phyloP scores from a whole-genome alignment of 1,284 basidiomycete genomes.

The Mycena citricolor region DNA sequence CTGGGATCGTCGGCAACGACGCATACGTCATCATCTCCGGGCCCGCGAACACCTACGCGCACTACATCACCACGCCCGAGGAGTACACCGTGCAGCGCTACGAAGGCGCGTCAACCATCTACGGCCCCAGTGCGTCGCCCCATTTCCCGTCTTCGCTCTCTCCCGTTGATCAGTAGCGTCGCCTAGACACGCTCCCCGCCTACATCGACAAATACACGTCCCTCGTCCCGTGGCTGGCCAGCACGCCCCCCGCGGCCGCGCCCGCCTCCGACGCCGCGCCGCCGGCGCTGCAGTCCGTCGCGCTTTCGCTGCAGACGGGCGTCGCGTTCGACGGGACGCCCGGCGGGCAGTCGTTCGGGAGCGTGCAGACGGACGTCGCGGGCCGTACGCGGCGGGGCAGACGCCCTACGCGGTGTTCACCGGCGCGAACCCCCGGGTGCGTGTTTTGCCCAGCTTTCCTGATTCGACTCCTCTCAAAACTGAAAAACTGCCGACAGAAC shows the following conservation, averaged over 20 bases:
- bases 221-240: constrained; percentile 62
- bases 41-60: constrained; percentile 78
- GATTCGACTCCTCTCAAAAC: constrained; percentile 7
- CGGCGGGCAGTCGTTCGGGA: constrained; percentile 62
- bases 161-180: constrained; percentile 5
- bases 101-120: constrained; percentile 81
- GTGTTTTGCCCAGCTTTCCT: constrained; percentile 24
- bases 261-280: constrained; percentile 65
- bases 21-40: constrained; percentile 78
- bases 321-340: constrained; percentile 64
- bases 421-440: constrained; percentile 76
- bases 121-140: constrained; percentile 61
- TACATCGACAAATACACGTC: constrained; percentile 77
- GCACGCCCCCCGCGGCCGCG: constrained; percentile 41
- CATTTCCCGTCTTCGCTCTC: constrained; percentile 7
- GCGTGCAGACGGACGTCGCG: constrained; percentile 62
- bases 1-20: constrained; percentile 59
- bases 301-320: constrained; percentile 65
- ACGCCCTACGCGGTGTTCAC: constrained; percentile 68
- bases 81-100: constrained; percentile 79
- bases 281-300: constrained; percentile 61
- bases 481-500: constrained; percentile 49
- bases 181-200: constrained; percentile 68
- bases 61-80: constrained; percentile 75
- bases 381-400: constrained; percentile 55